Evolutionary conservation across 2,329 filamentous ascomycete species (phyloP), one percentile per base, ranked within the genome.

Genomic region (Verticillium klebahnii): DNA sequence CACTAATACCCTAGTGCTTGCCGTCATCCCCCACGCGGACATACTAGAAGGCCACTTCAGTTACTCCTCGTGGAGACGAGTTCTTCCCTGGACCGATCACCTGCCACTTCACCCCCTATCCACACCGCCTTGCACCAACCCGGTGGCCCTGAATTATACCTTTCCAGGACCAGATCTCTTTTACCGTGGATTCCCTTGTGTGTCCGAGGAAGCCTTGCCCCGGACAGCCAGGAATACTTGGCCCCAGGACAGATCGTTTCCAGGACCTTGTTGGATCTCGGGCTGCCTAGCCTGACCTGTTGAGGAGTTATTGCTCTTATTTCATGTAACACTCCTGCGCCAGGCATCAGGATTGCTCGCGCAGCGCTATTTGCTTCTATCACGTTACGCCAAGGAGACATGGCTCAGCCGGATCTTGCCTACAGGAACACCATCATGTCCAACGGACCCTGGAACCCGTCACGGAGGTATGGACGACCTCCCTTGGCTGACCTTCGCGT

Each of bases 401-500:
- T 81, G 79, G 75, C 78, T 55, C 78, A 80, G 66, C 75, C 78
- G 69, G 78, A 81, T 60, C 75, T 79, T 75, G 74, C 77, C 65
- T 83, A 82, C 73, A 78, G 77, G 70, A 75, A 72, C 65, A 70
- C 80, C 67, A 73, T 74, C 69, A 76, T 77, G 72, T 73, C 79
- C 64, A 78, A 76, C 72, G 77, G 80, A 67, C 76, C 80, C 62
- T 84, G 82, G 82, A 77, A 78, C 66, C 71, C 79, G 66, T 74
- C 78, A 67, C 80, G 79, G 74, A 85, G 81, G 82, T 85, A 79
- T 78, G 80, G 74, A 71, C 29, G 5, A 29, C 63, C 68, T 57
- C 62, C 63, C 54, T 31, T 58, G 63, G 36, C n/a, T 50, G 45
- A 31, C 55, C 23, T 63, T 34, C 52, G 56, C 32, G 52, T 36